Evolutionary conservation across 2,329 filamentous ascomycete genomes (phyloP).

Genomic region (Aspergillus hiratsukae): DNA sequence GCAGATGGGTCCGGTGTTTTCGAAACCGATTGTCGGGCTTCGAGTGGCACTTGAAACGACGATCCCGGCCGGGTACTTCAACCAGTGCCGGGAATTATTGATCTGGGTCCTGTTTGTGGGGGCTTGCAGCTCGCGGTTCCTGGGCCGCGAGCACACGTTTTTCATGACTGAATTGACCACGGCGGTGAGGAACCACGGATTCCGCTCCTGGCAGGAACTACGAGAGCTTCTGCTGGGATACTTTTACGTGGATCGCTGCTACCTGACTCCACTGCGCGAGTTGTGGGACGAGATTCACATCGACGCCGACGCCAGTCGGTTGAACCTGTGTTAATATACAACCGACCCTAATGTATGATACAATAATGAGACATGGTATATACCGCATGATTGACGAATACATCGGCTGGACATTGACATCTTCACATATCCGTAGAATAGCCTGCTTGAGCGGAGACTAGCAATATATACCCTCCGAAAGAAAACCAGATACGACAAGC

Average conservation of each 20-base stretch:
- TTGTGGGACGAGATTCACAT: slow-evolving; percentile 30
- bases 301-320: slow-evolving; percentile 11
- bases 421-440: background rate
- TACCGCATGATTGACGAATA: background rate
- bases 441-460: background rate
- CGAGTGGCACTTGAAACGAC: slow-evolving; percentile 30
- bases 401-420: background rate
- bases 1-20: slow-evolving; percentile 29
- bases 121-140: slow-evolving; percentile 23
- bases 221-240: slow-evolving; percentile 28
- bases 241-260: slow-evolving; percentile 35
- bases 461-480: background rate
- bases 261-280: slow-evolving; percentile 25
- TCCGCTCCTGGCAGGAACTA: slow-evolving; percentile 32
- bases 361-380: slow-evolving; percentile 14
- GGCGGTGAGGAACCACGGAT: slow-evolving; percentile 23
- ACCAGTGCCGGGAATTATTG: slow-evolving; percentile 29
- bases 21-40: slow-evolving; percentile 30
- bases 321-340: background rate
- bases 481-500: no score
- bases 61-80: slow-evolving; percentile 29
- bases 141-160: slow-evolving; percentile 25
- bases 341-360: slow-evolving; percentile 8
- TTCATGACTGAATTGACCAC: slow-evolving; percentile 30
- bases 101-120: slow-evolving; percentile 37